Evolutionary conservation across 1,284 basidiomycete species (phyloP).

Genomic region (Limonomyces culmigenus): DNA sequence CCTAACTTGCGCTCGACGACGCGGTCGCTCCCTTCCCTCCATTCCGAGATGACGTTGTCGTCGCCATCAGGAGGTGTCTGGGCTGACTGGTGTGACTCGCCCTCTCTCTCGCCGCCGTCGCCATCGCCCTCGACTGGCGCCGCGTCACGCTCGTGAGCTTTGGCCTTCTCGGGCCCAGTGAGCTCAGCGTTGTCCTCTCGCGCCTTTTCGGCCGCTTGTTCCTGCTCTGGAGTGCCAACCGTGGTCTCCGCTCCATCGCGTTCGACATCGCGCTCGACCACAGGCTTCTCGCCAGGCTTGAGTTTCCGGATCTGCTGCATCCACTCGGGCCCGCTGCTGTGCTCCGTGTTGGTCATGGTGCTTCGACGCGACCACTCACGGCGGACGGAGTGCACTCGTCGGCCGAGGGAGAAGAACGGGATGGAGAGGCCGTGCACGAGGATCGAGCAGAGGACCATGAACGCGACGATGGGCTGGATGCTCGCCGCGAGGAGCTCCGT

Average conservation of each 20-base stretch:
- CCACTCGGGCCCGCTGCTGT: constrained; percentile 57
- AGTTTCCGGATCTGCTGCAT: constrained; percentile 60
- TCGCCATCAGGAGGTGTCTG: constrained; percentile 27
- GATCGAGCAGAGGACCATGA: constrained; percentile 83
- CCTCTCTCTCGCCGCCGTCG: constrained; percentile 14
- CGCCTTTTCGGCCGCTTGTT: constrained; percentile 5
- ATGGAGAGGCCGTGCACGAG: constrained; percentile 83
- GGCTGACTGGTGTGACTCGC: no score
- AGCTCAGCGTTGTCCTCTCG: constrained; percentile 2
- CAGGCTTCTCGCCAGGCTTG: constrained; percentile 49
- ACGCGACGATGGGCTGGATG: constrained; percentile 82
- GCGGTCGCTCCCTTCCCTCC: constrained; percentile 52
- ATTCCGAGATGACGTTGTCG: constrained; percentile 27
- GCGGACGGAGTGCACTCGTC: constrained; percentile 77
- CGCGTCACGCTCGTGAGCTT: neutral
- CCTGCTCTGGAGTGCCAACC: constrained; percentile 3
- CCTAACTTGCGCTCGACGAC: constrained; percentile 43
- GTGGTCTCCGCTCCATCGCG: constrained; percentile 24
- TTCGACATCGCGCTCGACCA: constrained; percentile 74
- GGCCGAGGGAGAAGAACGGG: constrained; percentile 80
- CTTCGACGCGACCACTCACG: constrained; percentile 70
- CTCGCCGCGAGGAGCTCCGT: constrained; percentile 50
- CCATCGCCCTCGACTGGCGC: constrained; percentile 4
- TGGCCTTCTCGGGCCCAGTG: neutral
- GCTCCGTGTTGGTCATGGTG: constrained; percentile 24